Evolutionary conservation across 495 filamentous ascomycete genomes (phyloP).

Genomic region (Penicillium cinerascens): DNA sequence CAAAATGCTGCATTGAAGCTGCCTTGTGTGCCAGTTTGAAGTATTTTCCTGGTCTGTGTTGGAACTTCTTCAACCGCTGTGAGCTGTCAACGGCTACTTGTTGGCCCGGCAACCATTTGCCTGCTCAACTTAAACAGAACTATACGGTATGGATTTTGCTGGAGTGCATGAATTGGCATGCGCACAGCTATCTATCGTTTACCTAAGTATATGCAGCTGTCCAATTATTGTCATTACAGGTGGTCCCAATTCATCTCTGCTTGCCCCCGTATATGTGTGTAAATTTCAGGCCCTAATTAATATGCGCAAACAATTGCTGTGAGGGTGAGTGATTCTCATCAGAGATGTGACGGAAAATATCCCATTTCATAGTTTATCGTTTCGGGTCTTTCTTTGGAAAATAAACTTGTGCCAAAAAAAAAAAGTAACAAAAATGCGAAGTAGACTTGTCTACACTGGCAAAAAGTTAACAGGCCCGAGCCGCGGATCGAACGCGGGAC

Average conservation of each 20-base stretch:
- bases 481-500: slow-evolving; percentile 44
- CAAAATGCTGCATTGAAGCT: neutral
- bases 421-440: too few relatives aligned
- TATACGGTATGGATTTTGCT: neutral
- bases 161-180: neutral
- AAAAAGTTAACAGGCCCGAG: slow-evolving; percentile 26
- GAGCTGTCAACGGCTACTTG: slow-evolving; percentile 9
- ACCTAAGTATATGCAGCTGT: neutral
- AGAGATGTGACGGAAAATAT: too few relatives aligned
- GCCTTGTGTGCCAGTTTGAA: neutral
- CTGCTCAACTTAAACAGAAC: neutral
- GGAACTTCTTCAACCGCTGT: neutral
- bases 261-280: too few relatives aligned
- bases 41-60: neutral
- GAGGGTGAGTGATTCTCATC: too few relatives aligned
- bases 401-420: too few relatives aligned
- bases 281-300: too few relatives aligned
- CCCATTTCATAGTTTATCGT: too few relatives aligned
- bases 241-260: neutral
- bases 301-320: too few relatives aligned
- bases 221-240: neutral
- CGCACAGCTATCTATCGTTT: neutral
- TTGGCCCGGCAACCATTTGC: slow-evolving; percentile 19
- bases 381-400: too few relatives aligned
- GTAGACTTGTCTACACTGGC: too few relatives aligned